Base-by-base conservation (phyloP, 768 basidiomycete species). In the Pluteus cervinus region DNA sequence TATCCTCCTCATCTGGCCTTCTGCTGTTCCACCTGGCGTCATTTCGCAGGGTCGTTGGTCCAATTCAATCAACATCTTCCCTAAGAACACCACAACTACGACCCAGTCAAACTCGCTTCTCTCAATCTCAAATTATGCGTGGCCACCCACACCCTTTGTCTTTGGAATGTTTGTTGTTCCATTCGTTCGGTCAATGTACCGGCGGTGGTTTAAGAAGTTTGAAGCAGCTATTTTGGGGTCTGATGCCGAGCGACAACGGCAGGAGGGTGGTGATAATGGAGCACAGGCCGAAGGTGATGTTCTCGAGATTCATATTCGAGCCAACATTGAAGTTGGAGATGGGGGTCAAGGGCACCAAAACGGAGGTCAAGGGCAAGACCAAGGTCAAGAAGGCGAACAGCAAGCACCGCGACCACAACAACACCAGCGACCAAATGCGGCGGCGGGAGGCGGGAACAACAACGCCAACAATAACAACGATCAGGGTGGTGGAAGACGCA, bases 131-230 rank as follows among this genome's bases (percentile, higher is more conserved):
- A 41, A 21, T 20, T 43, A 31, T 35, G 47, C 54, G 5, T 81
- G 78, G 78, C 79, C 79, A 4, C 79, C 79, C 4, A 72, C 79
- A 0, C 78, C 79, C 0, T 46, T 73, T n/a, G 43, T 75, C 2
- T 73, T 78, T 28, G 75, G 74, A 6, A 46, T 79, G 9, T 55
- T 80, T 33, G 46, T 75, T 5, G 55, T 77, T 5, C 79, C 79
- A 0, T 36, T 77, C 31, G 54, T 70, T 3, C 65, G 69, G 8
- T 50, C 53, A 7, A 36, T 69, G 0, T 80, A 81, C 53, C 58
- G 59, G 29, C 57, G 56, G 4, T 41, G 60, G 3, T 69, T 72
- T 46, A 54, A n/a, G n/a, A n/a, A n/a, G n/a, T n/a, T n/a, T n/a
- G 40, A 15, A 30, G 48, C 17, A 46, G 51, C 31, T 53, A 52